Percentiles rank a stretch among this genome's conserved stretches.
These are phyloP conservation scores for Xylaria sp. DNA, from an alignment of 2,329 filamentous ascomycete species.

Conservation along the genomic window DNA sequence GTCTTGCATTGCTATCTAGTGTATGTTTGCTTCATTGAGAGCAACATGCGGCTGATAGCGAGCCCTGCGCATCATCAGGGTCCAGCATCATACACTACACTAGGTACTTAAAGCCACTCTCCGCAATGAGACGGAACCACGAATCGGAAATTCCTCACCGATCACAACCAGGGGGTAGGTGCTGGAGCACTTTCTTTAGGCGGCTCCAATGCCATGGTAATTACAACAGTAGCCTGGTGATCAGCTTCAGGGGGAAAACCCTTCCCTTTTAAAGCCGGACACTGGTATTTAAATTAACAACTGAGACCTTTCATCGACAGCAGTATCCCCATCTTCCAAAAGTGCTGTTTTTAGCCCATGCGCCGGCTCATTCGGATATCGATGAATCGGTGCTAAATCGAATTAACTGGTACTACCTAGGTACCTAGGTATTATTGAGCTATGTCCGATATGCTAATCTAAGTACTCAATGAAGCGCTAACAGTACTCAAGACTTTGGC, in stretches of 20 bases:
- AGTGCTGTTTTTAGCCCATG: neutral
- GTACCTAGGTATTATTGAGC: too few species aligned
- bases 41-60: neutral
- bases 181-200: constrained; percentile 1
- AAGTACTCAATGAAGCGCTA: too few species aligned
- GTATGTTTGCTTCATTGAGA: too few species aligned
- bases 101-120: constrained; percentile 1
- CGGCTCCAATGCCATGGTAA: constrained; percentile 14
- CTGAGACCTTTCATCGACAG: neutral
- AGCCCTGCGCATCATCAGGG: constrained; percentile 14
- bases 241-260: neutral
- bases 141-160: constrained; percentile 6
- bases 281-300: neutral
- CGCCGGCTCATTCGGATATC: too few species aligned
- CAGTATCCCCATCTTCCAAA: neutral
- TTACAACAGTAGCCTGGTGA: neutral
- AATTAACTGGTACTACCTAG: neutral
- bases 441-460: too few species aligned
- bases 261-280: too few species aligned
- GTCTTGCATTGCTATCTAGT: too few species aligned
- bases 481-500: too few species aligned
- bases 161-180: neutral
- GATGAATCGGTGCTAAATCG: neutral
- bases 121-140: neutral
- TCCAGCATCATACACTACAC: neutral